A percentile compares a stretch with the other conserved stretches of the same genome.
These are phyloP conservation scores for Trichopus zeylanicus DNA, from an alignment of 116 monocot genomes.

Conservation along the genomic window DNA sequence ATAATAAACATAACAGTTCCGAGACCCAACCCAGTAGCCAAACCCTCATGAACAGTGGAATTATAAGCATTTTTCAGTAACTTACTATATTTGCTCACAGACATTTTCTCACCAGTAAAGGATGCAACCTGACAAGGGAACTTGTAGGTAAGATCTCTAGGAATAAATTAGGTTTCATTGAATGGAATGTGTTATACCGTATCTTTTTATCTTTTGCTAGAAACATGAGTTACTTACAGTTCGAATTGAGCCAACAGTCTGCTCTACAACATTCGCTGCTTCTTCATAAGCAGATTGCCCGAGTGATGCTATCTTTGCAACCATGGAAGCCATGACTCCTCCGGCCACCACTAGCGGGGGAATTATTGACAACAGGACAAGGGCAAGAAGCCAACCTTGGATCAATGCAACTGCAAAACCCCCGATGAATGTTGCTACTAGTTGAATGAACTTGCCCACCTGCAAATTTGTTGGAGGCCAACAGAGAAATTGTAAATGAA, in stretches of 20 bases:
- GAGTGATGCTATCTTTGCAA: slow-evolving; percentile 22
- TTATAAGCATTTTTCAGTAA: slow-evolving; percentile 36
- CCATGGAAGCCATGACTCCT: slow-evolving; percentile 15
- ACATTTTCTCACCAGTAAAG: slow-evolving; percentile 58
- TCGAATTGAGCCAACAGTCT: slow-evolving; percentile 40
- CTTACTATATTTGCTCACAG: slow-evolving; percentile 38
- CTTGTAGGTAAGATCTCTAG: not conserved
- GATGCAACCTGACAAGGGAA: slow-evolving; percentile 49
- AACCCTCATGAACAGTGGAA: slow-evolving; percentile 39
- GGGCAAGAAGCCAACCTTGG: slow-evolving; percentile 48
- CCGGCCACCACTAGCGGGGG: slow-evolving; percentile 24
- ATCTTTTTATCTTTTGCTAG: not conserved
- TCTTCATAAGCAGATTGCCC: slow-evolving; percentile 39
- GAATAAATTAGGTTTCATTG: not conserved
- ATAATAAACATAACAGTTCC: slow-evolving; percentile 34
- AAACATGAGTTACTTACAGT: slow-evolving; percentile 31
- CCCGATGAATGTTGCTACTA: slow-evolving; percentile 33
- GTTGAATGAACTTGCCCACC: slow-evolving; percentile 54
- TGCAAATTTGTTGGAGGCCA: slow-evolving; percentile 17
- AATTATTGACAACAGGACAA: slow-evolving; percentile 31
- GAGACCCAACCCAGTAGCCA: slow-evolving; percentile 55
- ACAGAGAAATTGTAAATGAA: too few relatives aligned
- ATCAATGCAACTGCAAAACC: slow-evolving; percentile 32
- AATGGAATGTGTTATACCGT: not conserved
- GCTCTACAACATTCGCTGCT: slow-evolving; percentile 32